These are phyloP conservation scores for Fennellomyces sp. DNA, from an alignment of 371 early-diverging fungal species.

Conservation along the genomic window DNA sequence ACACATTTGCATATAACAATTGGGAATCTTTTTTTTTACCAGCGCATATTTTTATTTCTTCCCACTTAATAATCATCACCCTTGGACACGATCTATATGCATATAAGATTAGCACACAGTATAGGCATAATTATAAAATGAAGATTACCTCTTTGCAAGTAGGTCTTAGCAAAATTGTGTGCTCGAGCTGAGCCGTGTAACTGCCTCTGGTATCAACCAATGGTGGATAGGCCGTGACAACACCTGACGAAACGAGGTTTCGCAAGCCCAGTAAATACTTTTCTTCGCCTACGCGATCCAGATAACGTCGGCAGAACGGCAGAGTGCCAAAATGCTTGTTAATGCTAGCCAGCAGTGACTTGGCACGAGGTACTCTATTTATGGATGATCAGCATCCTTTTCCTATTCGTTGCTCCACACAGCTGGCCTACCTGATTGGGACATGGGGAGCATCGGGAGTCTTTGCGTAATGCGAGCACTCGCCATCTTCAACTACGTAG, in stretches of 20 bases:
- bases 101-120: background rate
- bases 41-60: background rate
- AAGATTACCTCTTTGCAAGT: slow-evolving; percentile 83
- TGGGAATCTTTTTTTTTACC: background rate
- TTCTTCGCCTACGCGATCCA: slow-evolving; percentile 91
- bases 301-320: slow-evolving; percentile 97
- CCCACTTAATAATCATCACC: slow-evolving; percentile 50
- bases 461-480: slow-evolving; percentile 95
- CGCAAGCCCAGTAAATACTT: slow-evolving; percentile 87
- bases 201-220: slow-evolving; percentile 90
- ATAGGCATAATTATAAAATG: background rate
- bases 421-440: slow-evolving; percentile 75
- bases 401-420: slow-evolving; percentile 5
- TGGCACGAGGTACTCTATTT: slow-evolving; percentile 77
- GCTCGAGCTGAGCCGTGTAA: slow-evolving; percentile 99
- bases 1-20: background rate
- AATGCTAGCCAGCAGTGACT: slow-evolving; percentile 86
- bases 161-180: slow-evolving; percentile 92
- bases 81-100: slow-evolving; percentile 44
- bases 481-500: slow-evolving; percentile 90
- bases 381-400: background rate
- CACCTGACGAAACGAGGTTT: slow-evolving; percentile 85
- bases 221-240: slow-evolving; percentile 95
- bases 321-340: slow-evolving; percentile 95
- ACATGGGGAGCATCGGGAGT: slow-evolving; percentile 65